Conservation (phyloP, 108 stramenopile species). For the Stephanodiscus triporus region DNA sequence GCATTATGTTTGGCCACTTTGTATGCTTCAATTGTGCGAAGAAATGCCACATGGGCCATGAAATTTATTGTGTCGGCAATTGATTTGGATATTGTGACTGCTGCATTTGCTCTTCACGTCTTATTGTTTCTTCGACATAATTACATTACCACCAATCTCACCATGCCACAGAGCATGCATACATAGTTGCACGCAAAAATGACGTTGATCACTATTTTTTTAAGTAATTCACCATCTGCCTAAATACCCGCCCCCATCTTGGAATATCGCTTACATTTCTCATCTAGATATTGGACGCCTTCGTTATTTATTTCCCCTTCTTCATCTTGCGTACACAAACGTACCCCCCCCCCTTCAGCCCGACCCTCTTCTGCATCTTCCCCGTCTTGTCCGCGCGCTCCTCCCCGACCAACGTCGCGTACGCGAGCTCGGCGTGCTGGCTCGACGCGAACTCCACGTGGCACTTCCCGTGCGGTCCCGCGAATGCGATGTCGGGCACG, state of each 20-base stretch:
- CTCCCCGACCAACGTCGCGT: conserved; percentile 67
- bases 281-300: background rate
- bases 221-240: too few species aligned
- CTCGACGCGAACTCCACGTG: conserved; percentile 64
- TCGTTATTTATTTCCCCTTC: conserved; percentile 15
- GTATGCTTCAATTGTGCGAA: too few species aligned
- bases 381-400: conserved; percentile 79
- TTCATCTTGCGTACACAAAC: conserved; percentile 83
- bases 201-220: too few species aligned
- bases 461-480: conserved; percentile 72
- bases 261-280: background rate
- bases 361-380: conserved; percentile 86
- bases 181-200: too few species aligned
- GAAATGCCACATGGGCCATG: too few species aligned
- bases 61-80: too few species aligned
- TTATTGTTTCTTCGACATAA: too few species aligned
- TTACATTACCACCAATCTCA: too few species aligned
- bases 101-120: too few species aligned
- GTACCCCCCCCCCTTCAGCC: conserved; percentile 69
- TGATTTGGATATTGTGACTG: too few species aligned
- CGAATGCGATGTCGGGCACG: conserved; percentile 69
- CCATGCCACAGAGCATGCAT: too few species aligned
- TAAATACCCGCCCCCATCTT: background rate
- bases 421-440: conserved; percentile 76
- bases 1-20: too few species aligned